Evolutionary conservation across 2,329 filamentous ascomycete species (phyloP), one percentile per base, ranked within the genome.

Genomic region (Magnaporthiopsis poae): DNA sequence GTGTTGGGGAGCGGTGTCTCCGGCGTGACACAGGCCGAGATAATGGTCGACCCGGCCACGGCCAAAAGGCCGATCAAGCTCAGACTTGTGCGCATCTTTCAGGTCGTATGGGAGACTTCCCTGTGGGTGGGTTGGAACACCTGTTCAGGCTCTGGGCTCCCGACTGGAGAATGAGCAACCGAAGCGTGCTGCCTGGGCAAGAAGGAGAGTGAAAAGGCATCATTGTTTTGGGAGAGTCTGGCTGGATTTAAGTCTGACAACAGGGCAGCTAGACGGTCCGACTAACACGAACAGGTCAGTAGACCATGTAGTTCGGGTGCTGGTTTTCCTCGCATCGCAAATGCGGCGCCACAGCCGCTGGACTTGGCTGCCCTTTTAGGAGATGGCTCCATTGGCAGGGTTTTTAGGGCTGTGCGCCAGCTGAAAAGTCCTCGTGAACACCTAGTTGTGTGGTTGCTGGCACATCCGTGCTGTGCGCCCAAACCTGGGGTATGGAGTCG

Each of bases 1-100:
- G 68, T 76, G 72, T 73, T 73, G 25, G 74, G 68, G 21, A 73
- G 73, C 15, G 73, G 63, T 1, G 60, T 66, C 0, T 67, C 69
- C 1, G 77, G 77, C 31, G 76, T 72, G 1, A 65, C 70, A 68
- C 77, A 78, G 33, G 74, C 70, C 60, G 69, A 68, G 9, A 71
- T 60, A n/a, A 71, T 72, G 0, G 67, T 21, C 31, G 60, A 29
- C 2, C 60, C 60, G 60, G 31, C 72, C 60, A 69, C 68, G 56
- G 71, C 67, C 12, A 73, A 59, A 11, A 70, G 66, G 67, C 67
- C 46, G 69, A 66, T 60, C 69, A n/a, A 15, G 64, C 56, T 27
- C 63, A 61, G 25, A 27, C 25, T 61, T n/a, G 46, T 11, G 9
- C 21, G 46, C 46, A 56, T 56, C 46, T 56, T 56, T 9, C 7